These are phyloP conservation scores for Xylariaceae sp. DNA, from an alignment of 2,329 filamentous ascomycete genomes.

Conservation along the genomic window DNA sequence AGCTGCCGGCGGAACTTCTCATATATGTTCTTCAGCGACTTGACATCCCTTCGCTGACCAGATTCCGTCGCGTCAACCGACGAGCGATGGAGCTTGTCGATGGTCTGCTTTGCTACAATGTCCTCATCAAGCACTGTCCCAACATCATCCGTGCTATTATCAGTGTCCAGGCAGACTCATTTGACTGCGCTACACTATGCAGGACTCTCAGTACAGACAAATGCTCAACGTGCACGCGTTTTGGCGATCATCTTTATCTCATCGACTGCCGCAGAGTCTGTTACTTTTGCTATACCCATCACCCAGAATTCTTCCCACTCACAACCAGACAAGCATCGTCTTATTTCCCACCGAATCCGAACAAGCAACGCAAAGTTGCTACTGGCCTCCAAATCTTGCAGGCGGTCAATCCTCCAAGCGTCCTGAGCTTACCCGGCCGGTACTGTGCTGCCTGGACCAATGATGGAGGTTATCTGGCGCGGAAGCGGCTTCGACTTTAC, in stretches of 20 bases:
- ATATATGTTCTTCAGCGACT: constrained; percentile 24
- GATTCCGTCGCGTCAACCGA: constrained; percentile 34
- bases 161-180: constrained; percentile 1
- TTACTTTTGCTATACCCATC: too few species aligned
- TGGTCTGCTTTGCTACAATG: neutral
- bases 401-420: too few species aligned
- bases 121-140: constrained; percentile 6
- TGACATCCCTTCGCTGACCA: constrained; percentile 31
- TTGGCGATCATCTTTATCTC: constrained; percentile 6
- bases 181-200: constrained; percentile 1
- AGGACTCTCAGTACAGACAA: neutral
- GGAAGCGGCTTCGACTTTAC: too few species aligned
- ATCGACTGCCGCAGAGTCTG: too few species aligned
- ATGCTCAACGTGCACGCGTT: constrained; percentile 2
- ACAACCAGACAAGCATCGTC: too few species aligned
- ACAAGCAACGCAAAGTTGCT: too few species aligned
- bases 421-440: too few species aligned
- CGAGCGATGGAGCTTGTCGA: constrained; percentile 5
- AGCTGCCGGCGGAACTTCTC: constrained; percentile 29
- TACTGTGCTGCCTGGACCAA: too few species aligned
- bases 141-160: constrained; percentile 6
- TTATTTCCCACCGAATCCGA: too few species aligned
- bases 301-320: too few species aligned
- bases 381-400: too few species aligned
- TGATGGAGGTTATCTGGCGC: too few species aligned